Evolutionary conservation across 805 yeast genomes (phyloP), one percentile per base, ranked within the genome.

Genomic region (Maudiozyma bulderi): DNA sequence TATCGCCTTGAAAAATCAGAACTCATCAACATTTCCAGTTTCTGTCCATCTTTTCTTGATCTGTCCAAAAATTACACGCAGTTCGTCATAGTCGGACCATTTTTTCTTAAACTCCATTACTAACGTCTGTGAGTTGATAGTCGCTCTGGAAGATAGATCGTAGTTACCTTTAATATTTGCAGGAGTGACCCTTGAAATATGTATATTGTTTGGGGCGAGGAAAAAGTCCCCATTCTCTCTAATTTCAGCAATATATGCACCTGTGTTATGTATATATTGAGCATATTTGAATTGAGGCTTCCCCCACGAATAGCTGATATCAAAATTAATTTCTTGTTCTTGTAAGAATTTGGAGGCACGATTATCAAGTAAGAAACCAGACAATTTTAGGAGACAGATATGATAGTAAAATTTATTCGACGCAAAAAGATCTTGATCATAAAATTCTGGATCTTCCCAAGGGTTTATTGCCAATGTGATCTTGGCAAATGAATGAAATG

Each of bases 251-350:
- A 93, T 80, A 58, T 90, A 87, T 0, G 86, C 82, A 2, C 99
- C 99, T 0, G 95, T 80, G 50, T 73, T 76, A 64, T 93, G 99
- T 46, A 93, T 83, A 61, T 85, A 95, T 65, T 93, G 99, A 1
- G 87, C 88, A 64, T 78, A 85, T 58, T 82, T 79, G 70, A 86
- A 89, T 34, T 71, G 72, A 1, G 96, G 95, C 50, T 74, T 77
- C 2, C 98, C 98, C 98, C 98, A 91, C 15, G 95, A 85, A 64
- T 89, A 91, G 14, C 73, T 62, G 20, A 90, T 82, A 43, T 86
- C 89, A 57, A 86, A 78, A 28, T 70, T 71, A 2, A 33, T 69
- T 30, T 69, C 67, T 42, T 69, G 62, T 41, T 72, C 75, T 45
- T 73, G 73, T 64, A 86, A 75, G 55, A 81, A 81, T 15, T 74